phyloP scores from a whole-genome alignment of 2,329 filamentous ascomycete species.

The Lecanicillium sp. region DNA sequence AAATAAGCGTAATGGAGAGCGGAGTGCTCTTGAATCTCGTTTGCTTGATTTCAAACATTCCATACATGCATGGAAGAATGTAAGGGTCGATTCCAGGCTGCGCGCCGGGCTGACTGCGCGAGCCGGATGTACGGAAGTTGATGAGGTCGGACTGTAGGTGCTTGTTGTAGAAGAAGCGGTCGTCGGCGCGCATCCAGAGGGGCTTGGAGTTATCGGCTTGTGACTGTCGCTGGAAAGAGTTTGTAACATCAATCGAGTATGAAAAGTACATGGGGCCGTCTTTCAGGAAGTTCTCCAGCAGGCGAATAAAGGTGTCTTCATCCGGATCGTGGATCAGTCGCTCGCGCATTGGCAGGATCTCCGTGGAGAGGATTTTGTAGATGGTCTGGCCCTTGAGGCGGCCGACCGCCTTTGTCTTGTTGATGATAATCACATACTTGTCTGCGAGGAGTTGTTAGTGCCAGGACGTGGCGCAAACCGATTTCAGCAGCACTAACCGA shows the following conservation, averaged over 20 bases:
- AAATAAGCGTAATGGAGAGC: slow-evolving; percentile 80
- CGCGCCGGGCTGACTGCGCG: slow-evolving; percentile 55
- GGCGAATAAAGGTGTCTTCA: slow-evolving; percentile 80
- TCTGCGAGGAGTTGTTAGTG: slow-evolving; percentile 36
- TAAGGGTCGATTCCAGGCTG: slow-evolving; percentile 80
- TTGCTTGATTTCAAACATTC: slow-evolving; percentile 85
- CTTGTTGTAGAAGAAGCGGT: slow-evolving; percentile 98
- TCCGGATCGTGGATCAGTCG: slow-evolving; percentile 84
- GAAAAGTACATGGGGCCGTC: slow-evolving; percentile 94
- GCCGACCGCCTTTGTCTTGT: slow-evolving; percentile 84
- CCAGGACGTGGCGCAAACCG: no score
- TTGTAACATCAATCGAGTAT: slow-evolving; percentile 93
- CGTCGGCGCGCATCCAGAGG: slow-evolving; percentile 86
- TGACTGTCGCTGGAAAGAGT: slow-evolving; percentile 90
- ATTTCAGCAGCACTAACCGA: slow-evolving; percentile 55
- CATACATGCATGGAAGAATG: slow-evolving; percentile 91
- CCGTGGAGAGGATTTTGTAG: slow-evolving; percentile 84
- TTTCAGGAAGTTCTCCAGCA: slow-evolving; percentile 76
- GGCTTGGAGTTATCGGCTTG: slow-evolving; percentile 63
- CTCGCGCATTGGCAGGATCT: slow-evolving; percentile 90
- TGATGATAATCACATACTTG: slow-evolving; percentile 96
- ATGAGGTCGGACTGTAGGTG: slow-evolving; percentile 89
- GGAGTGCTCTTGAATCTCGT: slow-evolving; percentile 79
- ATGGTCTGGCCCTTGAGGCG: slow-evolving; percentile 92
- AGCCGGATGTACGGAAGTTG: slow-evolving; percentile 64